phyloP scores from a whole-genome alignment of 768 basidiomycete genomes.

The Hortiboletus campestris region DNA sequence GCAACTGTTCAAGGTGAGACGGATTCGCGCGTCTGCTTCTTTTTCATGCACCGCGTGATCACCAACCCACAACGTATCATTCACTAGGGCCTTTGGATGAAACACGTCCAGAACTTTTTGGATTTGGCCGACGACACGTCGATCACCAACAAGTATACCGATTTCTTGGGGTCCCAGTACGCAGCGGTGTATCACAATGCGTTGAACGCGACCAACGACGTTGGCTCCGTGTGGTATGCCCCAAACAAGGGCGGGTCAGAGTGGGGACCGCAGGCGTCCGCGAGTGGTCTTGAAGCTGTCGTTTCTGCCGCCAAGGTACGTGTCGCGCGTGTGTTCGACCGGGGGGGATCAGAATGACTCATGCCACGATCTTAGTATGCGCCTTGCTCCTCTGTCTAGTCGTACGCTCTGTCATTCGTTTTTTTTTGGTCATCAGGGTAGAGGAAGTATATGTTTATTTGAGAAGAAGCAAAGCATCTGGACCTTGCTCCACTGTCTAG shows the following conservation, averaged over 20 bases:
- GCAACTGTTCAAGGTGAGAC: slow-evolving; percentile 34
- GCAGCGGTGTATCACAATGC: slow-evolving; percentile 40
- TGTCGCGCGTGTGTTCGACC: background rate
- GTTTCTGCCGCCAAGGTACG: slow-evolving; percentile 28
- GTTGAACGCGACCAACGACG: slow-evolving; percentile 37
- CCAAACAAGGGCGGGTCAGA: slow-evolving; percentile 25
- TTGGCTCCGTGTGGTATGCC: slow-evolving; percentile 39
- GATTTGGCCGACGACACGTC: slow-evolving; percentile 42
- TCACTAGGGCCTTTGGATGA: slow-evolving; percentile 43
- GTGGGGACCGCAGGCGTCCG: slow-evolving; percentile 29
- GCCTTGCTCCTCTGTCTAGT: slow-evolving; percentile 6
- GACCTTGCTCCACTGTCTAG: too few species aligned
- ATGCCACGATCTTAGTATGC: slow-evolving; percentile 13
- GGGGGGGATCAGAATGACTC: background rate
- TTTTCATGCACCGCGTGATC: too few species aligned
- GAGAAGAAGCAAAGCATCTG: background rate
- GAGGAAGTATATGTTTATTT: slow-evolving; percentile 12
- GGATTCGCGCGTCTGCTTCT: background rate
- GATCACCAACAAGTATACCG: slow-evolving; percentile 42
- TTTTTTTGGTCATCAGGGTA: background rate
- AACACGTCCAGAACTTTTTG: slow-evolving; percentile 50
- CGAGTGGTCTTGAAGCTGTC: slow-evolving; percentile 31
- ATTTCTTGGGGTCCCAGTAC: slow-evolving; percentile 36
- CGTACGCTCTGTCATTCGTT: background rate
- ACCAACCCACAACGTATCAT: background rate